Evolutionary conservation across 83 land plant species (phyloP), one percentile per base, ranked within the genome.

Genomic region (Picea abies): DNA sequence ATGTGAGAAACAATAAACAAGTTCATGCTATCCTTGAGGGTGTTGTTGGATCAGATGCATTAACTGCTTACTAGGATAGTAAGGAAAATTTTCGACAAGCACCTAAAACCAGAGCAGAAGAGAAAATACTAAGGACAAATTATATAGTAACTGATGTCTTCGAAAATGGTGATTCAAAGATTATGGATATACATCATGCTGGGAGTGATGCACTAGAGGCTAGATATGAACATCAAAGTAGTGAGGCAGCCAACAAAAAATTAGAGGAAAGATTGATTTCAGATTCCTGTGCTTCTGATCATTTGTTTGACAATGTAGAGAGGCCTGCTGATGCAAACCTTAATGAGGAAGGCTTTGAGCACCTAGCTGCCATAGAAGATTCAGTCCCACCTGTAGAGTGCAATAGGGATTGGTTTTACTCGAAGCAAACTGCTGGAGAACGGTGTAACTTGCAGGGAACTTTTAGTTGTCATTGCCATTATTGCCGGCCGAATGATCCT

Each of bases 1-100:
- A 88, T 84, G 95, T 93, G 22, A 85, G 95, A 78, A 93, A 93
- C 25, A 88, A 90, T 41, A 91, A 89, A 76, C 95, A 93, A 80
- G 95, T 93, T 32, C 86, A 78, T 72, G 90, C 95, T 20, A 93
- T 93, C 7, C 91, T 93, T 63, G 79, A 91, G 83, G 89, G 89
- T 58, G 58, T 93, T 15, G 89, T 89, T 35, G 85, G 60, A 78
- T 83, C 90, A 52, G 90, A 93, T 78, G 79, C 60, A 78, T 78
- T 58, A 52, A 52, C 63, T 78, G 63, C 35, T 10, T 78, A 15
- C 60, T 32, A 78, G 63, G 63, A 78, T 56, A 58, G 63, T 16
- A 60, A 29, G 63, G 23, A 78, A 14, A 78, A 29, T 23, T 56
- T 49, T 35, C 10, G n/a, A 5, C 63, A 12, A 17, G 63, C 52